Evolutionary conservation across 2,329 filamentous ascomycete species (phyloP).

Genomic region (Zopfia rhizophila): DNA sequence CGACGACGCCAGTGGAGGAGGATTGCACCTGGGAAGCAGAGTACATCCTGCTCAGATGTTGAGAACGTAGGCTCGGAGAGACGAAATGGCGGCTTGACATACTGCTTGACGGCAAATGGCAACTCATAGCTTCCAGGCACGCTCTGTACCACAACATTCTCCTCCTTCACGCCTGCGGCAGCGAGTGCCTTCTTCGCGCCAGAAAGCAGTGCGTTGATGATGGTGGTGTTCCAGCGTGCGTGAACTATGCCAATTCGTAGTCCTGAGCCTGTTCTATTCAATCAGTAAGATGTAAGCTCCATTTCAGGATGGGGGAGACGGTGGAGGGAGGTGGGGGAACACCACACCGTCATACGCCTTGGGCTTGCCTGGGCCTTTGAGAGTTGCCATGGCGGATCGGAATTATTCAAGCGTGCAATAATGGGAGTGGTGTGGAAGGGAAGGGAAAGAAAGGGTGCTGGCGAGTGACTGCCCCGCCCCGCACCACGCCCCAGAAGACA

Average conservation of each 20-base stretch:
- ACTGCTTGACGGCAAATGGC: constrained; percentile 89
- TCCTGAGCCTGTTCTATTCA: constrained; percentile 55
- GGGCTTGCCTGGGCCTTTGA: constrained; percentile 72
- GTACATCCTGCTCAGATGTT: constrained; percentile 70
- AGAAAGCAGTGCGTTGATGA: constrained; percentile 85
- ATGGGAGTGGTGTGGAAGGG: constrained; percentile 1
- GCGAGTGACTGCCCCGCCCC: neutral
- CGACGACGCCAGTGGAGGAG: constrained; percentile 64
- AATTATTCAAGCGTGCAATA: neutral
- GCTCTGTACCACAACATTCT: constrained; percentile 88
- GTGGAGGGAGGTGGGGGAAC: constrained; percentile 13
- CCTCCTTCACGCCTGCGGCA: constrained; percentile 81
- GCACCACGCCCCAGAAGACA: neutral
- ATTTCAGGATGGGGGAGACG: too few species aligned
- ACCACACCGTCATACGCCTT: constrained; percentile 65
- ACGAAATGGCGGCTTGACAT: constrained; percentile 39
- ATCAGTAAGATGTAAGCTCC: neutral
- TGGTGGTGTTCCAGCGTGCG: constrained; percentile 90
- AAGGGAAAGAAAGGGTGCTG: neutral
- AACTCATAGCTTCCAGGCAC: constrained; percentile 96
- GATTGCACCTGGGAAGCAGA: constrained; percentile 87
- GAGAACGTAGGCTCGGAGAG: neutral
- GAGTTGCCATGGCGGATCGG: constrained; percentile 57
- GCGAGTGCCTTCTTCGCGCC: constrained; percentile 83
- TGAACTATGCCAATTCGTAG: constrained; percentile 95